A percentile compares a stretch with the other conserved stretches of the same genome.
Conservation (phyloP, 2,329 filamentous ascomycete species). For the Pezicula radicicola region DNA sequence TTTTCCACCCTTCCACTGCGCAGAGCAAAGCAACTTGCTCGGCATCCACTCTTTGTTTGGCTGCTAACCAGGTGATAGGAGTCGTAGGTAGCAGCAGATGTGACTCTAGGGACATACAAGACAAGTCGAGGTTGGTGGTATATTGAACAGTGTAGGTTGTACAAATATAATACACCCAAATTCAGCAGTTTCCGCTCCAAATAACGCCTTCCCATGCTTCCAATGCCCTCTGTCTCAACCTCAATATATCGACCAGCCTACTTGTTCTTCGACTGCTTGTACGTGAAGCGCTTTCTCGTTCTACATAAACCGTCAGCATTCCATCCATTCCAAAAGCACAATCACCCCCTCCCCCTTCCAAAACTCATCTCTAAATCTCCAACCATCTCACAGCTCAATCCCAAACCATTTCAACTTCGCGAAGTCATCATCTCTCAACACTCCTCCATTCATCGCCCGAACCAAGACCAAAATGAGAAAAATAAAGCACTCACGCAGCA, state of each 20-base stretch:
- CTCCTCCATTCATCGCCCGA: not conserved
- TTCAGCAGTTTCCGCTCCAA: constrained; percentile 2
- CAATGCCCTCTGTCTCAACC: not conserved
- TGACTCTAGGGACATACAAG: too few species aligned
- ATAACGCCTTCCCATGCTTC: constrained; percentile 9
- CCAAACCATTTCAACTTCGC: too few species aligned
- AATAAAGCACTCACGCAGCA: constrained; percentile 50
- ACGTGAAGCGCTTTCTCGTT: constrained; percentile 65
- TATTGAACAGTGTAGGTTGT: not conserved
- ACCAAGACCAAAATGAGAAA: not conserved
- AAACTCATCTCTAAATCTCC: too few species aligned
- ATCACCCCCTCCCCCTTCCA: too few species aligned
- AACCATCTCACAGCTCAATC: too few species aligned
- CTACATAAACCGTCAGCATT: constrained; percentile 34
- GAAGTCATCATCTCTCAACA: not conserved
- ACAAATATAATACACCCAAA: constrained; percentile 2
- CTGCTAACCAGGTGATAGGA: too few species aligned
- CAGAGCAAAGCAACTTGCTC: too few species aligned
- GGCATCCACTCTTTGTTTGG: too few species aligned
- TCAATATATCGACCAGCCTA: constrained; percentile 11
- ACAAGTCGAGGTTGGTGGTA: not conserved
- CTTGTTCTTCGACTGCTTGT: constrained; percentile 69
- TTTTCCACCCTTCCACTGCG: too few species aligned
- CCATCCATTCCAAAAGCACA: not conserved
- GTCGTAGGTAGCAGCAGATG: too few species aligned